These are phyloP conservation scores for Orbilia blumenaviensis DNA, from an alignment of 2,329 filamentous ascomycete species.

Conservation along the genomic window DNA sequence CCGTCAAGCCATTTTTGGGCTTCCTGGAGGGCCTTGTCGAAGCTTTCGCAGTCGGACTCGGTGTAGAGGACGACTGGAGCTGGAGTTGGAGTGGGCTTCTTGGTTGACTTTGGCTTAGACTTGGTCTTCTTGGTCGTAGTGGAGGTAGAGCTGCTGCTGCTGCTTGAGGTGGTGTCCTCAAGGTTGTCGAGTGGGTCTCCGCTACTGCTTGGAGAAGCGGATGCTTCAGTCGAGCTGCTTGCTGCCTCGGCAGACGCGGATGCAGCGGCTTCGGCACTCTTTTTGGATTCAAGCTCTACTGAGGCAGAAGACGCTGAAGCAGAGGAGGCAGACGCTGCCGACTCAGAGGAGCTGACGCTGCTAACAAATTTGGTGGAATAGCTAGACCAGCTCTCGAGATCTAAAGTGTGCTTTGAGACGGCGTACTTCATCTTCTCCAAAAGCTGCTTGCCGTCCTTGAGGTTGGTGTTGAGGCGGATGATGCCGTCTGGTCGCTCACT, in stretches of 20 bases:
- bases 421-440: constrained; percentile 66
- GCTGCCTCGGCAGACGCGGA: constrained; percentile 1
- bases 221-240: constrained; percentile 24
- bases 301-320: constrained; percentile 6
- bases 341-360: constrained; percentile 44
- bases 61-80: constrained; percentile 75
- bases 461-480: constrained; percentile 72
- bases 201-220: constrained; percentile 21
- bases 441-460: constrained; percentile 77
- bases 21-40: constrained; percentile 71
- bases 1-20: constrained; percentile 78
- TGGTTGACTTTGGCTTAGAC: constrained; percentile 59
- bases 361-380: constrained; percentile 45
- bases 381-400: constrained; percentile 32
- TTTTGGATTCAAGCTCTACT: constrained; percentile 2
- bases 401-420: constrained; percentile 61
- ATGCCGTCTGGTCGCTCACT: constrained; percentile 76
- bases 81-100: constrained; percentile 61
- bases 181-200: constrained; percentile 23
- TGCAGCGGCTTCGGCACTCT: constrained; percentile 26
- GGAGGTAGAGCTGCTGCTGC: constrained; percentile 59
- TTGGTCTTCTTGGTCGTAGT: constrained; percentile 60
- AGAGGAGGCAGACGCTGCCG: constrained; percentile 40
- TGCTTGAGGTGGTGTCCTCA: constrained; percentile 57
- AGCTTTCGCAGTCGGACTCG: constrained; percentile 73